phyloP scores from a whole-genome alignment of 495 filamentous ascomycete genomes.

The Cercophora newfieldiana region DNA sequence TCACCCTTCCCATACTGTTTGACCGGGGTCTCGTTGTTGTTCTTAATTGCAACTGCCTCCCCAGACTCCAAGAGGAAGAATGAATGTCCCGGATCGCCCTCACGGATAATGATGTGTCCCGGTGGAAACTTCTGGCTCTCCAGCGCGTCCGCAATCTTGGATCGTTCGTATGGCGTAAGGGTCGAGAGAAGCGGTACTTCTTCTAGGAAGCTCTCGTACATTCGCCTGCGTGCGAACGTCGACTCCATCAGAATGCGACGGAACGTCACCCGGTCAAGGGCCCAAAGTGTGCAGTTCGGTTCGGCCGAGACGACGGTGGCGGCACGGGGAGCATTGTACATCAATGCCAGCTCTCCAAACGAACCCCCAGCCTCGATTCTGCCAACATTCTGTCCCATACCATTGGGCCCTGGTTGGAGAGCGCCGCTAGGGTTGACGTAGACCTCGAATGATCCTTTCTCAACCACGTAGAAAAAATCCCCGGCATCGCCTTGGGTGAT shows the following conservation, averaged over 20 bases:
- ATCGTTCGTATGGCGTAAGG: conserved; percentile 85
- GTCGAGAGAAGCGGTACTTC: conserved; percentile 86
- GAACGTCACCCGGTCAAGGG: conserved; percentile 93
- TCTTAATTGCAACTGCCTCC: conserved; percentile 82
- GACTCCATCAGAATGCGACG: conserved; percentile 98
- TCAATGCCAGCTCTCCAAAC: conserved; percentile 96
- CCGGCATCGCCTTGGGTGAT: conserved; percentile 95
- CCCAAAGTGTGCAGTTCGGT: conserved; percentile 80
- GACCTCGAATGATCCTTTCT: conserved; percentile 86
- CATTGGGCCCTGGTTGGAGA: conserved; percentile 77
- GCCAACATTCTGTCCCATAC: conserved; percentile 82
- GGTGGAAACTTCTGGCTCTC: conserved; percentile 83
- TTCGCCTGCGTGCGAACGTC: conserved; percentile 89
- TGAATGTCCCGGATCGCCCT: conserved; percentile 88
- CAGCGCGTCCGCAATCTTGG: conserved; percentile 95
- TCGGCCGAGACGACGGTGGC: conserved; percentile 90
- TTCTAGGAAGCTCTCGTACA: conserved; percentile 98
- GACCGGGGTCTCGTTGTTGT: conserved; percentile 61
- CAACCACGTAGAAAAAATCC: conserved; percentile 97
- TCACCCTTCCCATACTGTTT: conserved; percentile 86
- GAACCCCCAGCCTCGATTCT: conserved; percentile 83
- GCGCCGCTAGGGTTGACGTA: conserved; percentile 81
- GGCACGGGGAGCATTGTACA: conserved; percentile 98
- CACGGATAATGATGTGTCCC: conserved; percentile 80
- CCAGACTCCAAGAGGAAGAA: conserved; percentile 92